phyloP scores from a whole-genome alignment of 495 filamentous ascomycete genomes.

The Coniosporium apollinis region DNA sequence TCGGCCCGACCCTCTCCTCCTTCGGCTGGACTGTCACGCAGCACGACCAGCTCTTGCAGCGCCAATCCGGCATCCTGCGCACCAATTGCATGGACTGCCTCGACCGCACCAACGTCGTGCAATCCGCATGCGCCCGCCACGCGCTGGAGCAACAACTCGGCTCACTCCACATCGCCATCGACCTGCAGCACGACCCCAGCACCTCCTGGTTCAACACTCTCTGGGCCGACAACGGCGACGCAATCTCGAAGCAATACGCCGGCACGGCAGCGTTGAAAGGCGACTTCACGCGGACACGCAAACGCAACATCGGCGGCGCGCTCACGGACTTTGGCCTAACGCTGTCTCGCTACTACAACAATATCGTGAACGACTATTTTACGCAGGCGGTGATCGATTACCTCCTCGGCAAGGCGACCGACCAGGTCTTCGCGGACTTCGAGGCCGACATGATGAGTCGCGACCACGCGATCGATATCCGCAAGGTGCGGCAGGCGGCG shows the following conservation, averaged over 20 bases:
- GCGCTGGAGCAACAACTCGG: constrained; percentile 61
- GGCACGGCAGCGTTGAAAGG: constrained; percentile 89
- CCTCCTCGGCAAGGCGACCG: constrained; percentile 73
- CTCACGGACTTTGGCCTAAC: constrained; percentile 87
- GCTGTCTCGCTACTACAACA: constrained; percentile 51
- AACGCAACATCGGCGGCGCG: constrained; percentile 80
- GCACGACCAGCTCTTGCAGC: constrained; percentile 16
- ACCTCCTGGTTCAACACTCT: constrained; percentile 86
- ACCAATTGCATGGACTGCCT: constrained; percentile 98
- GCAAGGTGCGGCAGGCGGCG: constrained; percentile 67
- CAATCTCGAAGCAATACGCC: constrained; percentile 54
- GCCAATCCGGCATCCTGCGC: constrained; percentile 59
- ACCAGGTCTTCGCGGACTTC: constrained; percentile 76
- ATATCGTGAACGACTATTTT: constrained; percentile 93
- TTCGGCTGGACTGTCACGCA: constrained; percentile 37
- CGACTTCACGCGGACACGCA: constrained; percentile 80
- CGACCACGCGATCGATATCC: constrained; percentile 74
- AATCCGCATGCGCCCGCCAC: constrained; percentile 65
- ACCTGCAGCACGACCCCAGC: constrained; percentile 47
- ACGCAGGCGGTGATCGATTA: constrained; percentile 89
- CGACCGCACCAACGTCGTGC: constrained; percentile 84
- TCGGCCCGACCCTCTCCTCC: constrained; percentile 44
- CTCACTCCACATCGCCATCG: constrained; percentile 54
- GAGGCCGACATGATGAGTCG: constrained; percentile 72
- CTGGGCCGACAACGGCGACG: constrained; percentile 88